Conservation (phyloP, 2,329 filamentous ascomycete species). For the Verticillium albo-atrum region DNA sequence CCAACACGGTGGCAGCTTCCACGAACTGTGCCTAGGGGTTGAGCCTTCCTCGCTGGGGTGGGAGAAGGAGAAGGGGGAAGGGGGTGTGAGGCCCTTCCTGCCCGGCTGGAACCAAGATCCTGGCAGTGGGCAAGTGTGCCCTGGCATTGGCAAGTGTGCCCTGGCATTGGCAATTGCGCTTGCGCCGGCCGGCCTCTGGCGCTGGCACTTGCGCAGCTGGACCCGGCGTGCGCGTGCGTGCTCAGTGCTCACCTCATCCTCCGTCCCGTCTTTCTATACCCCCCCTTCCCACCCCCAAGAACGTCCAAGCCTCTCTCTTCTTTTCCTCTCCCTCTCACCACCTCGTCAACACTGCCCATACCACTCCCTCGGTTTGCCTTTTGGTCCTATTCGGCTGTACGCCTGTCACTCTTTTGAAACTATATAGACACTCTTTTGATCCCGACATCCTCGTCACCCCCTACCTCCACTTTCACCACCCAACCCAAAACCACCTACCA, state of each 20-base stretch:
- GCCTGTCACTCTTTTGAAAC: conserved; percentile 1
- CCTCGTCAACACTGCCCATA: conserved; percentile 4
- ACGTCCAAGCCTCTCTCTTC: neutral
- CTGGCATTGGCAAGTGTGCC: no score
- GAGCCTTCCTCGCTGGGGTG: no score
- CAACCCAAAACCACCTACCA: conserved; percentile 6
- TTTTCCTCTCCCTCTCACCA: conserved; percentile 1
- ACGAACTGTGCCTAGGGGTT: no score
- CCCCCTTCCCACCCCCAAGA: neutral
- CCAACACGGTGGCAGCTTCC: neutral
- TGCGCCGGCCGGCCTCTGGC: no score
- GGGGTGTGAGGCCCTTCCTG: no score
- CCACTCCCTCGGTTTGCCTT: neutral
- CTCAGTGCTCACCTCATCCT: neutral
- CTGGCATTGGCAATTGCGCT: no score
- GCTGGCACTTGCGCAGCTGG: neutral
- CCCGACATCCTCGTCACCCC: neutral
- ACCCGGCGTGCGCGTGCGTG: neutral
- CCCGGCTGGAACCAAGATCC: no score
- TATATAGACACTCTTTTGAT: conserved; percentile 3
- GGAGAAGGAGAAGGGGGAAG: no score
- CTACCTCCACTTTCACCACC: neutral
- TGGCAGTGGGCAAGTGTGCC: no score
- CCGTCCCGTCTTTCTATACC: neutral
- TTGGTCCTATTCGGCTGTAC: neutral